Evolutionary conservation across 1,139 yeast species (phyloP).

Genomic region (Protomyces inundatus): DNA sequence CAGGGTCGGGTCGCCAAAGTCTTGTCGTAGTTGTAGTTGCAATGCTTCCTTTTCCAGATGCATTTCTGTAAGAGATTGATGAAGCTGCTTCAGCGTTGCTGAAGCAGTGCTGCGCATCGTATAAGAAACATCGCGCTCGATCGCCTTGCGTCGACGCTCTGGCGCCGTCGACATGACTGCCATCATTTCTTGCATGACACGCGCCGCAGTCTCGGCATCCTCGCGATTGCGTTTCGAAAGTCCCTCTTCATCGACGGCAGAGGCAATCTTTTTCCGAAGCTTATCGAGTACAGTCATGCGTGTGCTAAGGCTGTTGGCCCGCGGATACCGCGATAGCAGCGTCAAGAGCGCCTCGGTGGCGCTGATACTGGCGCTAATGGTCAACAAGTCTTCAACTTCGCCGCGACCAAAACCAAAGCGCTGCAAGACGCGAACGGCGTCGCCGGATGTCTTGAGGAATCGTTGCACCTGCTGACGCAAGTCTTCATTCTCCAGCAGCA

Average conservation of each 20-base stretch:
- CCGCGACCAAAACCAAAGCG: slow-evolving; percentile 47
- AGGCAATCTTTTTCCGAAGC: slow-evolving; percentile 35
- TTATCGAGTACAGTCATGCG: slow-evolving; percentile 31
- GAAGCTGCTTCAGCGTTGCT: slow-evolving; percentile 33
- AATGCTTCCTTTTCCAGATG: slow-evolving; percentile 30
- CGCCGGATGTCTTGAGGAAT: slow-evolving; percentile 45
- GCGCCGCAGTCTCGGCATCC: slow-evolving; percentile 32
- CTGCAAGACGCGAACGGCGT: slow-evolving; percentile 53
- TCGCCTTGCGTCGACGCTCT: slow-evolving; percentile 18
- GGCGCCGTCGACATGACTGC: background rate
- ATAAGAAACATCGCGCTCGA: slow-evolving; percentile 13
- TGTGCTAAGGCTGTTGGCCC: slow-evolving; percentile 19
- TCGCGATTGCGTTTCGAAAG: slow-evolving; percentile 31
- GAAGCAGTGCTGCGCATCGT: slow-evolving; percentile 18
- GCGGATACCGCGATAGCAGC: slow-evolving; percentile 24
- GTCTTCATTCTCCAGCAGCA: slow-evolving; percentile 46
- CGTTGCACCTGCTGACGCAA: slow-evolving; percentile 41
- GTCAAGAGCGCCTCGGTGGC: slow-evolving; percentile 34
- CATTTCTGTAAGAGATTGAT: slow-evolving; percentile 33
- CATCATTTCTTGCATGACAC: slow-evolving; percentile 25
- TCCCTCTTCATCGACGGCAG: slow-evolving; percentile 38
- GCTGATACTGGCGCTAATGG: slow-evolving; percentile 44
- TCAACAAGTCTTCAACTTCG: slow-evolving; percentile 45
- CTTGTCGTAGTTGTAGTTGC: slow-evolving; percentile 30
- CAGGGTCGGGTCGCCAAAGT: slow-evolving; percentile 15